A percentile compares a stretch with the other conserved stretches of the same genome.
Conservation (phyloP, 805 yeast genomes). For the Myxozyma geophila region DNA sequence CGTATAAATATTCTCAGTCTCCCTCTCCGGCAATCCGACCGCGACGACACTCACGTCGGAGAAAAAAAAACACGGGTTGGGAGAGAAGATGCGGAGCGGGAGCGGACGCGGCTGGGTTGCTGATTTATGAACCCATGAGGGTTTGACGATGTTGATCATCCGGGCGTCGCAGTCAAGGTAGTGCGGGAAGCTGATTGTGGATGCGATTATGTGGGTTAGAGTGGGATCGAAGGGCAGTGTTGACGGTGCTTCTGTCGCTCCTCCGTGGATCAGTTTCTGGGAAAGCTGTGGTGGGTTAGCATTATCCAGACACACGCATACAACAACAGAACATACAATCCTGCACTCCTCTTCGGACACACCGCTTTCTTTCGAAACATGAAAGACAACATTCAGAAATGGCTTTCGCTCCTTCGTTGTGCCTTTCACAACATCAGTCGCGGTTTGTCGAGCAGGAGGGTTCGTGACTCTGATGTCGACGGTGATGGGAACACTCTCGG, state of each 20-base stretch:
- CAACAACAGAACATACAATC: conserved; percentile 13
- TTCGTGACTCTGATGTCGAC: too few species aligned
- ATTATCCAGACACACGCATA: not conserved
- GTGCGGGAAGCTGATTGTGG: conserved; percentile 57
- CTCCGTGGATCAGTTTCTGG: conserved; percentile 16
- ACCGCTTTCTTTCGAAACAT: conserved; percentile 11
- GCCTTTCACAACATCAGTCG: not conserved
- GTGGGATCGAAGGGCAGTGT: conserved; percentile 5
- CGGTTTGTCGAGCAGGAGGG: too few species aligned
- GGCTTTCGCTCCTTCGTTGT: not conserved
- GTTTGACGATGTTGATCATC: conserved; percentile 68
- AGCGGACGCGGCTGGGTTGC: conserved; percentile 49
- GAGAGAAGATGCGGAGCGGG: conserved; percentile 66
- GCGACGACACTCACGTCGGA: conserved; percentile 65
- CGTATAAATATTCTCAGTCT: conserved; percentile 67
- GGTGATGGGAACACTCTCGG: too few species aligned
- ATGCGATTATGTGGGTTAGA: conserved; percentile 52
- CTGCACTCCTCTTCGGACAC: conserved; percentile 12
- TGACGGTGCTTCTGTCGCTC: conserved; percentile 20
- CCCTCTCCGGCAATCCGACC: conserved; percentile 61
- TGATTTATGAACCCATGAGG: conserved; percentile 64
- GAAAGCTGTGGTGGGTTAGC: not conserved
- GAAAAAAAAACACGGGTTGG: conserved; percentile 70
- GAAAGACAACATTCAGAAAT: conserved; percentile 21
- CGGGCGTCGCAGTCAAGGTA: conserved; percentile 53